These are phyloP conservation scores for Tricharina praecox DNA, from an alignment of 495 filamentous ascomycete species.

Conservation along the genomic window DNA sequence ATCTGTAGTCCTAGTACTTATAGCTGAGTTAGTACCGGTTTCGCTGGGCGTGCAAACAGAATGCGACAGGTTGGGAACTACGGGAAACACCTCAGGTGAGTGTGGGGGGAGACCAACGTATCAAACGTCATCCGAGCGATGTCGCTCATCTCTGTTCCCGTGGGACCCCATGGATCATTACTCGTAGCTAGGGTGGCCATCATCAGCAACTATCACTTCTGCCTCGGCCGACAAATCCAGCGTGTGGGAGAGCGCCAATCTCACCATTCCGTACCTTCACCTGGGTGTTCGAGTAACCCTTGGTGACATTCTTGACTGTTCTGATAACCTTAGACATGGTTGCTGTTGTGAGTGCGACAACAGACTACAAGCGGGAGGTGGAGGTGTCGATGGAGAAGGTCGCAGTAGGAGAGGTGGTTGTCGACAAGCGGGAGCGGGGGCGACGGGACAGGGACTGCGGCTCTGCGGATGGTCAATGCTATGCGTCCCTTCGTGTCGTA, in stretches of 20 bases:
- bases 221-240: not conserved
- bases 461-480: not conserved
- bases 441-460: not conserved
- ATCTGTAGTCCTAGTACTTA: slow-evolving; percentile 67
- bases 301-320: slow-evolving; percentile 99
- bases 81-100: no score
- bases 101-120: slow-evolving; percentile 29
- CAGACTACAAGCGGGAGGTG: not conserved
- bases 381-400: not conserved
- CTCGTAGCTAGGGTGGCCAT: slow-evolving; percentile 54
- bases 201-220: not conserved
- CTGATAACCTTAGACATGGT: slow-evolving; percentile 91
- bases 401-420: not conserved
- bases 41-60: no score
- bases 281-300: slow-evolving; percentile 93
- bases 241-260: slow-evolving; percentile 19
- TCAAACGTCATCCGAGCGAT: slow-evolving; percentile 95
- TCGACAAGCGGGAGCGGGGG: not conserved
- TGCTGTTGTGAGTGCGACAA: not conserved
- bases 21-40: no score
- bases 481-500: not conserved
- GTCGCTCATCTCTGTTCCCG: slow-evolving; percentile 96
- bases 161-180: slow-evolving; percentile 98
- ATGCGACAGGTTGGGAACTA: no score
- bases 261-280: slow-evolving; percentile 98